phyloP scores from a whole-genome alignment of 768 basidiomycete species.

The Boletus barrowsii region DNA sequence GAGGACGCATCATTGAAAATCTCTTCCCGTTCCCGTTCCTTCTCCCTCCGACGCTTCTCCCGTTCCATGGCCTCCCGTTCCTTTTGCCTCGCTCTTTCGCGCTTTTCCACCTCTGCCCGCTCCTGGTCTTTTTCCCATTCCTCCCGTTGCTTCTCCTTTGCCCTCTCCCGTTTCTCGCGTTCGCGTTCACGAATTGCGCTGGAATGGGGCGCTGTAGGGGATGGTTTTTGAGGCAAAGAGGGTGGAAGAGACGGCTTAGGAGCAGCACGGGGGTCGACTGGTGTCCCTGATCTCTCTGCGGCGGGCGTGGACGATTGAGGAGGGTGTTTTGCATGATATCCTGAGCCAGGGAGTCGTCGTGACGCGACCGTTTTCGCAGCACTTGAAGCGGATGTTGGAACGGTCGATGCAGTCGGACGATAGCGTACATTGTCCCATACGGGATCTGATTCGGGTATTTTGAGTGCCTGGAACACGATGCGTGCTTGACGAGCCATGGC shows the following conservation, averaged over 20 bases:
- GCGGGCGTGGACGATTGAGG: constrained; percentile 20
- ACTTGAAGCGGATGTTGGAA: constrained; percentile 20
- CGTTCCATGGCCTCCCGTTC: constrained; percentile 23
- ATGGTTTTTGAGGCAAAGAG: constrained; percentile 35
- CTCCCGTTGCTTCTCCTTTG: constrained; percentile 24
- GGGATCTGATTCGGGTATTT: constrained; percentile 58
- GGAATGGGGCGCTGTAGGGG: constrained; percentile 26
- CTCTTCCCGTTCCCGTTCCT: constrained; percentile 28
- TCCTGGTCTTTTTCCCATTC: constrained; percentile 21
- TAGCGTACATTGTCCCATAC: constrained; percentile 57
- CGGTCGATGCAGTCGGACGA: constrained; percentile 19
- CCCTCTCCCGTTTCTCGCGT: constrained; percentile 18
- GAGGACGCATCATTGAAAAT: constrained; percentile 20
- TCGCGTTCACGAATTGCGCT: constrained; percentile 27
- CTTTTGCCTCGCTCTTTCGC: constrained; percentile 19
- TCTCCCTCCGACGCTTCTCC: constrained; percentile 26
- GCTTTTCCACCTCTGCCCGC: constrained; percentile 18
- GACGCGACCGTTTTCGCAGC: constrained; percentile 19
- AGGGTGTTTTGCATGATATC: constrained; percentile 40
- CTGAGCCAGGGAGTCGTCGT: constrained; percentile 48
- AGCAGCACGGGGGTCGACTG: constrained; percentile 27
- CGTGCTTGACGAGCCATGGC: constrained; percentile 54
- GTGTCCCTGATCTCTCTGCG: constrained; percentile 24
- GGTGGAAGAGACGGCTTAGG: constrained; percentile 27
- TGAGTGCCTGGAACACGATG: constrained; percentile 43